Percentiles rank a stretch among this genome's conserved stretches.
Evolutionary conservation across 495 filamentous ascomycete genomes (phyloP).

Genomic region (Annulohypoxylon moriforme): DNA sequence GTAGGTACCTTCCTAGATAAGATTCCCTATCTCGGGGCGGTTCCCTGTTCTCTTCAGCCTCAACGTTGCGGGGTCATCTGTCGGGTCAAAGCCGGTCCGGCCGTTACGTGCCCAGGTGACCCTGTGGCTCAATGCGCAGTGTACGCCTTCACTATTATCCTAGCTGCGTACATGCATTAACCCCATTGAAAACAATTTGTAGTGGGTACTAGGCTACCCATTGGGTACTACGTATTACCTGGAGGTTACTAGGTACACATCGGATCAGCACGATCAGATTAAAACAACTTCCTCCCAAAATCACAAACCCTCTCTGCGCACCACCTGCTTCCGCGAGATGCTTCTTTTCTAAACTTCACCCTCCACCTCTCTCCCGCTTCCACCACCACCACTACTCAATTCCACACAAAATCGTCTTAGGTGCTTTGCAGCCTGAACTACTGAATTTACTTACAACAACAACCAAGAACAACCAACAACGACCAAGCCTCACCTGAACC

Average conservation of each 20-base stretch:
- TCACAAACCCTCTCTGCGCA: constrained; percentile 4
- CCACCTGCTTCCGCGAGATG: constrained; percentile 8
- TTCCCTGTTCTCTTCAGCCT: constrained; percentile 29
- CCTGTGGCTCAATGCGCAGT: constrained; percentile 10
- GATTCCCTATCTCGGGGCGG: not conserved
- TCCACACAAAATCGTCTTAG: constrained; percentile 5
- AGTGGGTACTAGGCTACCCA: constrained; percentile 7
- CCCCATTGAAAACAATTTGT: constrained; percentile 34
- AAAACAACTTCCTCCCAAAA: constrained; percentile 15
- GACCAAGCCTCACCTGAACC: not conserved
- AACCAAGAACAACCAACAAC: not conserved
- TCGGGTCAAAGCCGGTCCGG: constrained; percentile 37
- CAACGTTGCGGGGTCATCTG: constrained; percentile 32
- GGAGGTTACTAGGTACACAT: not conserved
- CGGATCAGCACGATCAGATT: constrained; percentile 29
- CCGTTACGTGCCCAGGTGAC: constrained; percentile 6
- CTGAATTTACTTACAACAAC: not conserved
- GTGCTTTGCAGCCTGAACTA: constrained; percentile 10
- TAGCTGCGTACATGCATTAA: constrained; percentile 9
- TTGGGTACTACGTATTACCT: no score
- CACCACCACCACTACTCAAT: not conserved
- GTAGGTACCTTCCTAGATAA: not conserved
- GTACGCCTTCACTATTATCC: constrained; percentile 1
- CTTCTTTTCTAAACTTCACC: constrained; percentile 10
- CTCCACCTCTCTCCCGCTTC: not conserved